phyloP scores from a whole-genome alignment of 768 basidiomycete genomes.

The Suillus subluteus region DNA sequence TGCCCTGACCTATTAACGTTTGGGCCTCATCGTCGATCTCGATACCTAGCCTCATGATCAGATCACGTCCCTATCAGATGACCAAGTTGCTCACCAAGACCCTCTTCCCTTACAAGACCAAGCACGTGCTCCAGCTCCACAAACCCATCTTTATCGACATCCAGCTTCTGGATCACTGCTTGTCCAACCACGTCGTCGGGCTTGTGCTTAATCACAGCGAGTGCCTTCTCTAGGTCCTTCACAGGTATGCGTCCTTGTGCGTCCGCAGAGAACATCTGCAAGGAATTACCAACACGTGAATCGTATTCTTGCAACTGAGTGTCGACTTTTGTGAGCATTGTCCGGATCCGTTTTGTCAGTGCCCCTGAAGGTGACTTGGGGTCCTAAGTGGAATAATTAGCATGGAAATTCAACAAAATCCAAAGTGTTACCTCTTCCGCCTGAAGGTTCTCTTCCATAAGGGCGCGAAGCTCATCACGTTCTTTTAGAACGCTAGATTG shows the following conservation, averaged over 20 bases:
- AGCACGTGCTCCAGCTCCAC: constrained; percentile 95
- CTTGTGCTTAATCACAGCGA: constrained; percentile 91
- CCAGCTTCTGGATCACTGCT: constrained; percentile 88
- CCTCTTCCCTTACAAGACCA: constrained; percentile 86
- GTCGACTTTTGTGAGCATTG: constrained; percentile 96
- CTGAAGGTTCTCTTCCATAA: constrained; percentile 94
- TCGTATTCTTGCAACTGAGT: constrained; percentile 92
- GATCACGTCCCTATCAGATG: constrained; percentile 6
- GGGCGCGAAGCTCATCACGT: constrained; percentile 82
- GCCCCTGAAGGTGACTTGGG: constrained; percentile 81
- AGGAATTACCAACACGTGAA: constrained; percentile 76
- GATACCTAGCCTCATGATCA: constrained; percentile 53
- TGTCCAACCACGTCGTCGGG: constrained; percentile 90
- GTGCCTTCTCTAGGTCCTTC: constrained; percentile 85
- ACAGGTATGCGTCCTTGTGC: constrained; percentile 89
- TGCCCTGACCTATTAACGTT: constrained; percentile 80
- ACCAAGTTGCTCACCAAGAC: constrained; percentile 57
- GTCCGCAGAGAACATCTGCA: constrained; percentile 86
- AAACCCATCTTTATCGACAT: constrained; percentile 94
- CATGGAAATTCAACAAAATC: constrained; percentile 7
- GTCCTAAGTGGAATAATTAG: constrained; percentile 47
- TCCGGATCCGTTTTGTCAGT: constrained; percentile 93
- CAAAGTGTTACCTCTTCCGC: constrained; percentile 71
- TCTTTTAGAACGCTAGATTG: constrained; percentile 96
- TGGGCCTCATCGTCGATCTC: constrained; percentile 86